A percentile compares a stretch with the other conserved stretches of the same genome.
These are phyloP conservation scores for Heritiera fomes DNA, from an alignment of 345 rosid genomes.

Conservation along the genomic window DNA sequence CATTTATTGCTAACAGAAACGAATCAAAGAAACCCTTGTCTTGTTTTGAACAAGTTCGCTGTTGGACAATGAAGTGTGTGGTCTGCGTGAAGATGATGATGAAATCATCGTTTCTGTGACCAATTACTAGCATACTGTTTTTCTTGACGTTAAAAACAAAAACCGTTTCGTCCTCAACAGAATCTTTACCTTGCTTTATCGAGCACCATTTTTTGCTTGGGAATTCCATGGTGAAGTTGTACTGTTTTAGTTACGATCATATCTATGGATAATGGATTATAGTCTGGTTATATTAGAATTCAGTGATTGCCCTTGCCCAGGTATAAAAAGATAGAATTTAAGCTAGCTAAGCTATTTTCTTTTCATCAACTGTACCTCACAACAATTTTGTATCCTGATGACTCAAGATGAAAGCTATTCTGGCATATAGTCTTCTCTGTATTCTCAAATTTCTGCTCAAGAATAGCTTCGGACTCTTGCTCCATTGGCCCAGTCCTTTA, in stretches of 20 bases:
- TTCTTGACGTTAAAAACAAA: no score
- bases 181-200: no score
- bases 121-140: not conserved
- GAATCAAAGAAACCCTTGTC: not conserved
- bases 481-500: not conserved
- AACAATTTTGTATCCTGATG: not conserved
- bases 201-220: no score
- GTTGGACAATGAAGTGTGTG: conserved; percentile 3
- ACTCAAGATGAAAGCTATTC: no score
- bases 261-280: not conserved
- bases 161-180: no score
- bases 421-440: not conserved
- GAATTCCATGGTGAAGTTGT: not conserved
- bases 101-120: not conserved
- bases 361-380: not conserved
- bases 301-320: not conserved
- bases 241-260: not conserved
- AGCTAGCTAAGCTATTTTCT: not conserved
- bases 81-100: not conserved
- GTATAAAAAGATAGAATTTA: not conserved
- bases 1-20: not conserved
- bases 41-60: no score
- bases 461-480: not conserved
- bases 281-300: not conserved
- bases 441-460: not conserved